These are phyloP conservation scores for Candida mesenterica DNA, from an alignment of 1,139 yeast genomes.

Conservation along the genomic window DNA sequence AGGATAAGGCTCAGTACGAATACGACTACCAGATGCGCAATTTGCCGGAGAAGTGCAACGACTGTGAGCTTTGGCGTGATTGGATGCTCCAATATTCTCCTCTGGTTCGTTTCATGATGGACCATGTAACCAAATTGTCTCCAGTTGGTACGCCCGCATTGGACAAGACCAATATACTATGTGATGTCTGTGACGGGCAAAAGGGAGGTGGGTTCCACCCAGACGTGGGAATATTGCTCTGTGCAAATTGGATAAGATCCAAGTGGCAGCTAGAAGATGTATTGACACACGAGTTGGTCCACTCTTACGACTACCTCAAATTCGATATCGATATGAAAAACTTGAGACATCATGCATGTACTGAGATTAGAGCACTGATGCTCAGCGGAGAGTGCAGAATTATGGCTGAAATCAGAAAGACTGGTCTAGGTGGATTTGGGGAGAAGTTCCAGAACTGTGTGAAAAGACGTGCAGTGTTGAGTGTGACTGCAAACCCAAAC, in stretches of 20 bases:
- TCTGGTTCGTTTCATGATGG: constrained; percentile 82
- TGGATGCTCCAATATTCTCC: constrained; percentile 85
- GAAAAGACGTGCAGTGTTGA: constrained; percentile 77
- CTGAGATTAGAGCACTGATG: constrained; percentile 91
- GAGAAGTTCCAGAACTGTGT: constrained; percentile 92
- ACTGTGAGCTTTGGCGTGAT: constrained; percentile 66
- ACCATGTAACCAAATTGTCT: constrained; percentile 65
- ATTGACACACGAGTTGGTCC: constrained; percentile 87
- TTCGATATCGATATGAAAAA: constrained; percentile 83
- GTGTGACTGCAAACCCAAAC: constrained; percentile 82
- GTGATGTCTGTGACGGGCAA: constrained; percentile 83
- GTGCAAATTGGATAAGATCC: constrained; percentile 78
- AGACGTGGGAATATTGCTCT: constrained; percentile 76
- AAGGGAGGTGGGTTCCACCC: constrained; percentile 96
- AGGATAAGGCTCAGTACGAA: constrained; percentile 59
- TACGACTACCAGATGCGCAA: constrained; percentile 50
- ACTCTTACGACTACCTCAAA: constrained; percentile 87
- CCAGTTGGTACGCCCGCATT: constrained; percentile 16
- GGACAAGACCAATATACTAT: constrained; percentile 51
- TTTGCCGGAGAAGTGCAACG: constrained; percentile 33
- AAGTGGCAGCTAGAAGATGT: constrained; percentile 90
- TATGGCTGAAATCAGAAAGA: constrained; percentile 76
- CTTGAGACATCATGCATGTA: constrained; percentile 92
- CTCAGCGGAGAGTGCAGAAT: constrained; percentile 95
- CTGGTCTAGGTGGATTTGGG: constrained; percentile 59